A percentile compares a stretch with the other conserved stretches of the same genome.
Evolutionary conservation across 805 yeast genomes (phyloP).

Genomic region (Pichia sporocuriosa): DNA sequence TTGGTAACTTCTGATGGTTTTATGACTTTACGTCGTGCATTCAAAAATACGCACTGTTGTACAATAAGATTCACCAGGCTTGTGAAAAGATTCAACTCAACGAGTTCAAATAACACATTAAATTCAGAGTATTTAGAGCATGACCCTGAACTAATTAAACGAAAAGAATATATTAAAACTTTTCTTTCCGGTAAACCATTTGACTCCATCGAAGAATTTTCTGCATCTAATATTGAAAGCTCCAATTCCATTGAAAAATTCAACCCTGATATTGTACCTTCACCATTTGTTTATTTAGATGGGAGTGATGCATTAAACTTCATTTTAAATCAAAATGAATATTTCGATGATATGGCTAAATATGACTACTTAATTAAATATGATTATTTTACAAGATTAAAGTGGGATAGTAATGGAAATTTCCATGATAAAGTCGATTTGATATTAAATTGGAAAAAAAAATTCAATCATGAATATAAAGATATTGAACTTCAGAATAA

Average conservation of each 20-base stretch:
- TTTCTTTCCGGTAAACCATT: conserved; percentile 7
- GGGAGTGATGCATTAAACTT: conserved; percentile 15
- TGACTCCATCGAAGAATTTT: conserved; percentile 1
- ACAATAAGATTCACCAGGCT: too few species aligned
- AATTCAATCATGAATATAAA: background rate
- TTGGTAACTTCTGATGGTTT: too few species aligned
- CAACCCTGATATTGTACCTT: conserved; percentile 4
- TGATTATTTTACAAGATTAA: conserved; percentile 14
- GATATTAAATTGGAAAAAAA: conserved; percentile 2
- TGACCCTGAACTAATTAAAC: background rate
- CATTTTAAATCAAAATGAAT: conserved; percentile 5
- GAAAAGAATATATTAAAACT: background rate
- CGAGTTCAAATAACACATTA: background rate
- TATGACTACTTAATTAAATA: conserved; percentile 13
- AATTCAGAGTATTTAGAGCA: background rate
- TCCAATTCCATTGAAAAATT: background rate
- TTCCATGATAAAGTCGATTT: conserved; percentile 2
- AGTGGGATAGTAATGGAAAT: conserved; percentile 10
- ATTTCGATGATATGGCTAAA: background rate
- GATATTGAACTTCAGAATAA: background rate
- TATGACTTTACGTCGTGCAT: too few species aligned
- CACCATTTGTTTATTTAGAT: conserved; percentile 12
- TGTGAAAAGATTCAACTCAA: conserved; percentile 3
- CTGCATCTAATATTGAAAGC: background rate
- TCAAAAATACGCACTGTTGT: too few species aligned